Base-by-base conservation (phyloP, 83 land plant genomes). In the Isoetes engelmannii region DNA sequence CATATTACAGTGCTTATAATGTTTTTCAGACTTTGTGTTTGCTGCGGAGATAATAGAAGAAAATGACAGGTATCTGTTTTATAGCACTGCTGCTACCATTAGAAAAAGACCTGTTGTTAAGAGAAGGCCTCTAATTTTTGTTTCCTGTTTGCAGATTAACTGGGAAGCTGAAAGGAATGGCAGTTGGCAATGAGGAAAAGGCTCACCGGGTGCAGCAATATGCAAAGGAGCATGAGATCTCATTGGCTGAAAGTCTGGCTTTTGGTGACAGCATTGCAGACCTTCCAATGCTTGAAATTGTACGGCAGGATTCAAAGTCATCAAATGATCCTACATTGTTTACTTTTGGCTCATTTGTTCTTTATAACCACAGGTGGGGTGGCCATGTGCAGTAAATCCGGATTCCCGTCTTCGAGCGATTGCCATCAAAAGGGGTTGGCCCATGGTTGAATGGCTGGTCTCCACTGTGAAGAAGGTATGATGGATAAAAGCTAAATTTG, bases 211-310 rank as follows among this genome's bases (percentile, higher is more conserved):
- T 75, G 15, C 67, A 10, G 63, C 61, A 69, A 12, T 75, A 69
- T 53, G 74, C 78, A 42, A 20, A 10, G 59, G 45, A 53, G 18
- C 68, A 69, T 61, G 73, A 67, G 6, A 58, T 75, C 1, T 75
- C 78, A 4, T 45, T 75, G 10, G 57, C 13, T 13, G 72, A 75
- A 10, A 58, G 78, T 58, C 53, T 75, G 44, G 78, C 73, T 20
- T 75, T 69, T 69, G 78, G 78, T 37, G 78, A 75, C 58, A 75
- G 78, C 65, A 63, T 75, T 7, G 78, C 78, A 44, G 78, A 75
- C 53, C 28, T 75, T 41, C 74, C 73, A 10, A 75, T 75, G 78
- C 78, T 75, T 17, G 78, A 75, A 57, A 48, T 50, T 37, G 78
- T 75, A 60, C 62, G 73, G 12, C 57, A 13, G 53, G 42, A 1